These are phyloP conservation scores for Didymella pomorum DNA, from an alignment of 2,329 filamentous ascomycete genomes.

Conservation along the genomic window DNA sequence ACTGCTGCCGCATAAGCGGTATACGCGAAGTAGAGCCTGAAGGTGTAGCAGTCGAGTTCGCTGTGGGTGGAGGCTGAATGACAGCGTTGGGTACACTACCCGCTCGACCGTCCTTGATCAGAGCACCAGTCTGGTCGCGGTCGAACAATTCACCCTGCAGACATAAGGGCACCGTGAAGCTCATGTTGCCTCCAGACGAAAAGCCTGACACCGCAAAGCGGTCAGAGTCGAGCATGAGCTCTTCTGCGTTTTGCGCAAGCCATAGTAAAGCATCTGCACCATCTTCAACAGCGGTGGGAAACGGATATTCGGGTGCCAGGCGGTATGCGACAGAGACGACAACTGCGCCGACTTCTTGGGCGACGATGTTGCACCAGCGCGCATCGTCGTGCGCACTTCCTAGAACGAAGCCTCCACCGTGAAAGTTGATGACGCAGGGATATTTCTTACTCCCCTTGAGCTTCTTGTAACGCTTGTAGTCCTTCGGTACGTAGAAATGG, in stretches of 20 bases:
- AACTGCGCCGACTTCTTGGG: conserved; percentile 64
- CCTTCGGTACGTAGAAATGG: conserved; percentile 68
- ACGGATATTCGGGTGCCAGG: conserved; percentile 67
- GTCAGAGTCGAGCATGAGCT: conserved; percentile 64
- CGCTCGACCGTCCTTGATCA: conserved; percentile 40
- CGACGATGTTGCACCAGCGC: conserved; percentile 65
- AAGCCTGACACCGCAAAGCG: conserved; percentile 69
- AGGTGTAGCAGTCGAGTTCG: conserved; percentile 27
- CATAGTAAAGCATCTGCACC: conserved; percentile 68
- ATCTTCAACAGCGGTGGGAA: conserved; percentile 70
- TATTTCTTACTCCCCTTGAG: conserved; percentile 56
- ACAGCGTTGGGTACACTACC: conserved; percentile 38
- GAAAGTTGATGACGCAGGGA: conserved; percentile 69
- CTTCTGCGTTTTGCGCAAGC: conserved; percentile 63
- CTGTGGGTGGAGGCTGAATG: conserved; percentile 26
- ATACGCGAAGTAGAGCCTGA: conserved; percentile 48
- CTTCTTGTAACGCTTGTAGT: conserved; percentile 55
- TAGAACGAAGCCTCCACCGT: conserved; percentile 70
- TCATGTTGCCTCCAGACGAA: conserved; percentile 69
- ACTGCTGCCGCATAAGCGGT: conserved; percentile 43
- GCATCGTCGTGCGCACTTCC: conserved; percentile 68
- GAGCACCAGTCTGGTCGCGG: conserved; percentile 37
- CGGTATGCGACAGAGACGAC: conserved; percentile 69
- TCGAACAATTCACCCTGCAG: conserved; percentile 59
- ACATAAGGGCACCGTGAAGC: conserved; percentile 67